Evolutionary conservation across 2,329 filamentous ascomycete genomes (phyloP).

Genomic region (Cercospora zeina): DNA sequence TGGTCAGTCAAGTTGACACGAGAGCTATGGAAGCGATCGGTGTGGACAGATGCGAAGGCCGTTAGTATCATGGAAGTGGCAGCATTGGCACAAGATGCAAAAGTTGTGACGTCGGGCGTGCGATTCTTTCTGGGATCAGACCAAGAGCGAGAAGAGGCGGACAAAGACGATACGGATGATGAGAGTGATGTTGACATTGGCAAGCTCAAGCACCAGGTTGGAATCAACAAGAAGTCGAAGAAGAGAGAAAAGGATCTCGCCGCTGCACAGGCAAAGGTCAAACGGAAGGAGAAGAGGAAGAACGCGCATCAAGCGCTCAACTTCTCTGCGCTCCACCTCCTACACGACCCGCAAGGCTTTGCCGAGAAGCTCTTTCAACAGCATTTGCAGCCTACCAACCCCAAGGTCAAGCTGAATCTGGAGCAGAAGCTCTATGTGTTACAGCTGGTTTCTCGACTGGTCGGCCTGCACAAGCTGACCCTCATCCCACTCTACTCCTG

Average conservation of each 20-base stretch:
- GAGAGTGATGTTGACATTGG: constrained; percentile 76
- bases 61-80: constrained; percentile 99
- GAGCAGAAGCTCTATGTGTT: constrained; percentile 89
- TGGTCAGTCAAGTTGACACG: constrained; percentile 96
- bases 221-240: constrained; percentile 94
- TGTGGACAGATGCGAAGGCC: constrained; percentile 91
- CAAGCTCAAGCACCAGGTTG: constrained; percentile 78
- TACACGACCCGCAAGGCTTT: constrained; percentile 93
- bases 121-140: constrained; percentile 95
- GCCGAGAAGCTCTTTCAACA: constrained; percentile 86
- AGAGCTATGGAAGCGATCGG: constrained; percentile 93
- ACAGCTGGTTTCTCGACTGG: constrained; percentile 84
- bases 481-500: constrained; percentile 92
- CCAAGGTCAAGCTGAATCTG: constrained; percentile 78
- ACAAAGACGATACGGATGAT: constrained; percentile 81
- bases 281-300: constrained; percentile 83
- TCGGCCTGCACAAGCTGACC: constrained; percentile 89
- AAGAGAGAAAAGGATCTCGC: constrained; percentile 80
- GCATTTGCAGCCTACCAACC: constrained; percentile 72
- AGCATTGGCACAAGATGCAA: constrained; percentile 83
- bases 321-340: constrained; percentile 90
- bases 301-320: constrained; percentile 83
- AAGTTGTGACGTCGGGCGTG: constrained; percentile 83
- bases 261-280: constrained; percentile 78
- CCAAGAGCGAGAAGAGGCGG: constrained; percentile 86